Evolutionary conservation across 164 flowering plant species (phyloP).

Genomic region (Vitis labrusca): DNA sequence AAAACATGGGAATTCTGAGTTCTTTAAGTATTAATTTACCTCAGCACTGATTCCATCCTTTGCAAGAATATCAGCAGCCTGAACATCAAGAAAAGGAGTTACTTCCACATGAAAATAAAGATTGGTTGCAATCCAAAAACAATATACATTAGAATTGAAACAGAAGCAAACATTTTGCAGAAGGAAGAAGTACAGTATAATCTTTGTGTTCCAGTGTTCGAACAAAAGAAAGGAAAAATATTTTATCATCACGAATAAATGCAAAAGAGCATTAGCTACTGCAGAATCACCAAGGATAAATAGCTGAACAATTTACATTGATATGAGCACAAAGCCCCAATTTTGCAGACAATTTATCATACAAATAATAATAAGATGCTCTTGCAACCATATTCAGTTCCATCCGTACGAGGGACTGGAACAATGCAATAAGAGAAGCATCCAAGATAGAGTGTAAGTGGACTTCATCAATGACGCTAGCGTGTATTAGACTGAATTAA

Average conservation of each 20-base stretch:
- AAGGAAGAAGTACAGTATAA: not conserved
- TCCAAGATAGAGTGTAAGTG: not conserved
- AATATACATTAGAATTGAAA: not conserved
- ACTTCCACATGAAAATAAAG: conserved; percentile 1
- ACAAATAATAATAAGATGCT: not conserved
- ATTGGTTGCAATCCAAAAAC: not conserved
- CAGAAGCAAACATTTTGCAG: not conserved
- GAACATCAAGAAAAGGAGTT: conserved; percentile 16
- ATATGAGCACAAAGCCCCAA: not conserved
- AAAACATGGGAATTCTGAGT: not conserved
- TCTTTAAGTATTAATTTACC: conserved; percentile 41
- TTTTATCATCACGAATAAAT: not conserved
- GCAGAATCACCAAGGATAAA: not conserved
- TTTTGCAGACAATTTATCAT: not conserved
- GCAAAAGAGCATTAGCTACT: too few relatives aligned
- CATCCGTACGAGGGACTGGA: not conserved
- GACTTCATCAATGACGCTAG: not conserved
- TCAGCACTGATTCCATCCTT: conserved; percentile 95
- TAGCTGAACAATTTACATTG: not conserved
- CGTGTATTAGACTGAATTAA: not conserved
- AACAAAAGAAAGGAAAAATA: not conserved
- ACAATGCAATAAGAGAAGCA: not conserved
- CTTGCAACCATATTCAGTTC: not conserved
- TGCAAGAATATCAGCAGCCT: conserved; percentile 94
- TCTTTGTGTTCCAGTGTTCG: not conserved